These are phyloP conservation scores for Elymus sibiricus DNA, from an alignment of 176 grass and related monocot genomes.

Conservation along the genomic window DNA sequence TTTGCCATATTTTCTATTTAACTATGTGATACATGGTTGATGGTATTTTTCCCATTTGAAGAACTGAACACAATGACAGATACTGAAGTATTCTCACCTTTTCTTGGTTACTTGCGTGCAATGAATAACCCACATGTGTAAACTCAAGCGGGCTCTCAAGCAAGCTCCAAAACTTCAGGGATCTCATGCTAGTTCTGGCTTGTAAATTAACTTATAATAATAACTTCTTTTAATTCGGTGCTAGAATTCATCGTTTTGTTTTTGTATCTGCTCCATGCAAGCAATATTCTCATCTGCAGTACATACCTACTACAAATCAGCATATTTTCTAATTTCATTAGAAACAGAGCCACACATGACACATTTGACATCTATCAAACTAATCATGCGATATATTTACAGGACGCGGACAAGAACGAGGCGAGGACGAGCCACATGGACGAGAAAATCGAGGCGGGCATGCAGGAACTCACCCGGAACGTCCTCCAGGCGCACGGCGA, in stretches of 20 bases:
- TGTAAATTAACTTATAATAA: background rate
- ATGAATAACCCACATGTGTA: too few relatives aligned
- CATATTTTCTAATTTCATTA: too few relatives aligned
- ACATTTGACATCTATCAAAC: background rate
- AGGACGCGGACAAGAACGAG: slow-evolving; percentile 7
- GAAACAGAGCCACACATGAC: background rate
- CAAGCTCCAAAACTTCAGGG: background rate
- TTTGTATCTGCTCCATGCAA: too few relatives aligned
- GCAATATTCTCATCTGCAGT: too few relatives aligned
- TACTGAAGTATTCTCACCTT: background rate
- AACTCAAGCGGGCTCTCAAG: background rate
- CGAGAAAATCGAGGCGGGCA: slow-evolving; percentile 17
- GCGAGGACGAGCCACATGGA: background rate
- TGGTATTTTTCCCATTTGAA: background rate
- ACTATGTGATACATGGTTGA: background rate
- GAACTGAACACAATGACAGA: background rate
- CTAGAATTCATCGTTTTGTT: background rate
- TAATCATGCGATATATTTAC: background rate
- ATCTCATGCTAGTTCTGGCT: background rate
- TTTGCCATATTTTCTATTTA: background rate
- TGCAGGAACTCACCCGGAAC: slow-evolving; percentile 44
- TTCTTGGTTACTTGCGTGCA: background rate
- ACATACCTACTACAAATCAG: too few relatives aligned
- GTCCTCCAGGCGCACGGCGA: slow-evolving; percentile 9
- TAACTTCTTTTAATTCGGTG: background rate